Conservation (phyloP, 306 rosid species). For the Herpetospermum pedunculosum region DNA sequence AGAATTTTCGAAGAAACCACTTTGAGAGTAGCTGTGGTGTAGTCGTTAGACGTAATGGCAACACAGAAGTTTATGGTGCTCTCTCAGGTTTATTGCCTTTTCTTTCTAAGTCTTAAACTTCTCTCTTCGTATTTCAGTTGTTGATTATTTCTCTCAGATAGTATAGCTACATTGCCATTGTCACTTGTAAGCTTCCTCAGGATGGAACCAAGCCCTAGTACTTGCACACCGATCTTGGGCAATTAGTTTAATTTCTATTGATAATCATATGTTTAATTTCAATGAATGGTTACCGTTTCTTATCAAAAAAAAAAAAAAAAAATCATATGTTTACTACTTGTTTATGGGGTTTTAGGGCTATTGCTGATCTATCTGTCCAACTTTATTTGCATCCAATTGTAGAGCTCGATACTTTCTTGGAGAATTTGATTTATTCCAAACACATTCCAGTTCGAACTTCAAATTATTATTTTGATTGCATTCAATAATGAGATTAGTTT, state of each 20-base stretch:
- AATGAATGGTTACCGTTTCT: too few species aligned
- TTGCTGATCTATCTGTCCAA: not conserved
- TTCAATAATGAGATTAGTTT: not conserved
- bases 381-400: not conserved
- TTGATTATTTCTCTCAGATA: not conserved
- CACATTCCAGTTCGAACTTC: not conserved
- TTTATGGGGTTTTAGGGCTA: not conserved
- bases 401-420: not conserved
- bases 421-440: not conserved
- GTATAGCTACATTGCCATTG: not conserved
- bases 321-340: not conserved
- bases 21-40: not conserved
- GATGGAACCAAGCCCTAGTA: not conserved
- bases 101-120: not conserved
- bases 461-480: not conserved
- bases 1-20: conserved; percentile 7
- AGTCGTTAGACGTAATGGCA: not conserved
- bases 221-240: not conserved
- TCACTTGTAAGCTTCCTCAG: not conserved
- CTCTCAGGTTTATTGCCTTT: not conserved
- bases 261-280: not conserved
- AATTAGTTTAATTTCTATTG: not conserved
- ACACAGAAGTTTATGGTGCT: not conserved
- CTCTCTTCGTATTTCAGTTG: not conserved
- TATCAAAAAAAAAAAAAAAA: too few species aligned